Percentiles rank a stretch among this genome's conserved stretches.
Evolutionary conservation across 345 rosid genomes (phyloP).

Genomic region (Brassica carinata): DNA sequence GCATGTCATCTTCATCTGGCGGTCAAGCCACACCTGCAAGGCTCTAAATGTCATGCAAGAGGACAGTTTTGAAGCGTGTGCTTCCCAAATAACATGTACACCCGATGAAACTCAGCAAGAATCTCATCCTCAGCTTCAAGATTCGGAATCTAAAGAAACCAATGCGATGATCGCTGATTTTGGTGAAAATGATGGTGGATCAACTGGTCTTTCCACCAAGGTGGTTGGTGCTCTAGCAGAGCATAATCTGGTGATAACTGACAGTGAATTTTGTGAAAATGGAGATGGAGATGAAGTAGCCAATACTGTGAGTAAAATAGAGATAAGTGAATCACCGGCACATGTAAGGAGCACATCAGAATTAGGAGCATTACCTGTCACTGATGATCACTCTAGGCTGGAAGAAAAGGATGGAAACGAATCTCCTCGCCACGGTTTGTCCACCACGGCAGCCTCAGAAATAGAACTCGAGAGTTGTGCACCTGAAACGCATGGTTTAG

Average conservation of each 20-base stretch:
- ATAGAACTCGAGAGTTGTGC: constrained; percentile 54
- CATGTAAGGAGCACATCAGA: constrained; percentile 43
- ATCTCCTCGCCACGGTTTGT: constrained; percentile 43
- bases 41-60: constrained; percentile 53
- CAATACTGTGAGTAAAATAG: constrained; percentile 20
- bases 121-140: constrained; percentile 41
- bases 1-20: constrained; percentile 58
- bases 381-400: constrained; percentile 38
- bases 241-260: constrained; percentile 43
- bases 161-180: constrained; percentile 42
- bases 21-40: constrained; percentile 53
- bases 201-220: constrained; percentile 46
- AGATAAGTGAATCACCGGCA: constrained; percentile 32
- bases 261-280: constrained; percentile 36
- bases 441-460: constrained; percentile 65
- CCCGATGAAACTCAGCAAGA: constrained; percentile 45
- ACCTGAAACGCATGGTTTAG: constrained; percentile 42
- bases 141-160: no score
- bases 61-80: constrained; percentile 43
- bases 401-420: constrained; percentile 46
- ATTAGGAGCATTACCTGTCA: constrained; percentile 42
- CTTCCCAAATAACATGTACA: constrained; percentile 39
- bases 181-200: constrained; percentile 40
- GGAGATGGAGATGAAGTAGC: constrained; percentile 46
- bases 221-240: constrained; percentile 42